These are phyloP conservation scores for Paxillus rubicundulus DNA, from an alignment of 768 basidiomycete species.

Conservation along the genomic window DNA sequence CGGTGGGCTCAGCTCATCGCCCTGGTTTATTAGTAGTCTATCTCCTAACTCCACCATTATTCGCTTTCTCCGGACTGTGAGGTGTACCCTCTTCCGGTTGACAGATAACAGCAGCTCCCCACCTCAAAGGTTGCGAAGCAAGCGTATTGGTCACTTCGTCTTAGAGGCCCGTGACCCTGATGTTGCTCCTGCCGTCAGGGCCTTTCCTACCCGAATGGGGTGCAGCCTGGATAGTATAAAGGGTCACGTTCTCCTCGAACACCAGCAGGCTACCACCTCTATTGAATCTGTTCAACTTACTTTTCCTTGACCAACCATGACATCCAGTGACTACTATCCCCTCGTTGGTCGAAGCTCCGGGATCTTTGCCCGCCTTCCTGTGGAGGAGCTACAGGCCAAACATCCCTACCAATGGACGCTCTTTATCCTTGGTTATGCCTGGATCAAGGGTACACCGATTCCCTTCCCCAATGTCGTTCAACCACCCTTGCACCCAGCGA, in stretches of 20 bases:
- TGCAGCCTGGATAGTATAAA: not conserved
- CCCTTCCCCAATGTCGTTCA: slow-evolving; percentile 12
- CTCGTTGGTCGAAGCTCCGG: slow-evolving; percentile 17
- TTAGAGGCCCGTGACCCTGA: not conserved
- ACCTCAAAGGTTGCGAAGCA: not conserved
- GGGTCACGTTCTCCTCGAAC: no score
- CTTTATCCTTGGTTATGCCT: slow-evolving; percentile 22
- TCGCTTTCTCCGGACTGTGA: not conserved
- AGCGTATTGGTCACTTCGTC: not conserved
- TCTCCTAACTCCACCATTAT: not conserved
- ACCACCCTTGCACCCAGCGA: slow-evolving; percentile 3
- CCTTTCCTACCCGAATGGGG: not conserved
- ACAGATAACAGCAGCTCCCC: not conserved
- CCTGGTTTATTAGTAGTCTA: not conserved
- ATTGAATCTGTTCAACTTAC: no score
- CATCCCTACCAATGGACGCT: slow-evolving; percentile 28
- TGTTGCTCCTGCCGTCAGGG: not conserved
- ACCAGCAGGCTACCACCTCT: no score
- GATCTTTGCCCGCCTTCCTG: slow-evolving; percentile 20
- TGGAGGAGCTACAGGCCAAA: slow-evolving; percentile 17
- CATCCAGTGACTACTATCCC: slow-evolving; percentile 16
- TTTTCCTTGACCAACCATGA: no score
- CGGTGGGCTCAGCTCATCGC: not conserved
- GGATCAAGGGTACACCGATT: slow-evolving; percentile 11
- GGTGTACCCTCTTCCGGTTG: not conserved